Evolutionary conservation across 2,329 filamentous ascomycete genomes (phyloP).

Genomic region (Phaeomoniella chlamydospora): DNA sequence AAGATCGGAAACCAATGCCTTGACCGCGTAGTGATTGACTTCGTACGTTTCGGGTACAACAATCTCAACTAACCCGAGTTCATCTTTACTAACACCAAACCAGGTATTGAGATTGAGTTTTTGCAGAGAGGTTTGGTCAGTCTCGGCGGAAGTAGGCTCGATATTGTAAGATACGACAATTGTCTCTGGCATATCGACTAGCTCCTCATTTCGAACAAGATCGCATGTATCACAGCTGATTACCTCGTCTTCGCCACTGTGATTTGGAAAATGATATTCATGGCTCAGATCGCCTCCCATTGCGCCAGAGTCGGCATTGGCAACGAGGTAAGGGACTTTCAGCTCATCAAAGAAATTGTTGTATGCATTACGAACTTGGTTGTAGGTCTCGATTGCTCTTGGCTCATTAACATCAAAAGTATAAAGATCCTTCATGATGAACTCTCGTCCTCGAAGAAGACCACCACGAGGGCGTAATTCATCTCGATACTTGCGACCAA

Average conservation of each 20-base stretch:
- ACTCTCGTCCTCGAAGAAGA: conserved; percentile 75
- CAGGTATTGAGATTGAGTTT: neutral
- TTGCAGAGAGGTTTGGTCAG: neutral
- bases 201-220: conserved; percentile 75
- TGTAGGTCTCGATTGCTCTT: conserved; percentile 68
- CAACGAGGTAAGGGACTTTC: conserved; percentile 69
- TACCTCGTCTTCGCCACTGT: conserved; percentile 73
- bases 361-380: conserved; percentile 60
- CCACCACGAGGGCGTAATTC: conserved; percentile 81
- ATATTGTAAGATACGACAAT: neutral
- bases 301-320: conserved; percentile 83
- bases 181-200: conserved; percentile 32
- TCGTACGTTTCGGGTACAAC: conserved; percentile 1
- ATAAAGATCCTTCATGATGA: conserved; percentile 96
- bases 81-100: neutral
- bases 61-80: neutral
- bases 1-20: conserved; percentile 4
- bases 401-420: conserved; percentile 65
- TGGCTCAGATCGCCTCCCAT: conserved; percentile 91
- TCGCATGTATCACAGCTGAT: conserved; percentile 60
- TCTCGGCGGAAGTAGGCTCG: too few species aligned
- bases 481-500: conserved; percentile 87
- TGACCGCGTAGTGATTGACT: conserved; percentile 4
- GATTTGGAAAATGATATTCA: conserved; percentile 76
- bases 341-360: conserved; percentile 65